These are phyloP conservation scores for Eimeria praecox DNA, from an alignment of 169 alveolate genomes.

Conservation along the genomic window DNA sequence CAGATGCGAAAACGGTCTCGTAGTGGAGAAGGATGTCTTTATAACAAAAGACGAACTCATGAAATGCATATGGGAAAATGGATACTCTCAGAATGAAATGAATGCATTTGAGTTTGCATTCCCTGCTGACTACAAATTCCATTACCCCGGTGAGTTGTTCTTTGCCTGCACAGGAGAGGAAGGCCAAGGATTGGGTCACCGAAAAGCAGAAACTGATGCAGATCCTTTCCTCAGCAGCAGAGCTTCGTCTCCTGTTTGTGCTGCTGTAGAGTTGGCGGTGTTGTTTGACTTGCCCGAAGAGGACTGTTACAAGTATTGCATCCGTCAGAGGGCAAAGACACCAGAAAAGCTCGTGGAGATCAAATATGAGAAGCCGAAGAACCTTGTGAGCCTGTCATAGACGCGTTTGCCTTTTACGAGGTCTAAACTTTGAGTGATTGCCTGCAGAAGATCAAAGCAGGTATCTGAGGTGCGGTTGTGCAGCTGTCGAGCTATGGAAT, in stretches of 20 bases:
- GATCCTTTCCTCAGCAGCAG: not conserved
- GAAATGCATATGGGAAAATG: constrained; percentile 92
- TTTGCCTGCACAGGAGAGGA: not conserved
- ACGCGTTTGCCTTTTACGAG: too few species aligned
- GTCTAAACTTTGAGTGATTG: not conserved
- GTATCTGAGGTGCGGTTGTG: not conserved
- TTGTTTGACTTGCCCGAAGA: constrained; percentile 90
- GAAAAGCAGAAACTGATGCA: not conserved
- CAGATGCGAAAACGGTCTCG: constrained; percentile 92
- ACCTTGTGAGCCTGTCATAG: constrained; percentile 80
- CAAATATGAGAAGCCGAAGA: constrained; percentile 87
- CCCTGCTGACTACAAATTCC: constrained; percentile 91
- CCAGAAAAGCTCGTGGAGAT: constrained; percentile 91
- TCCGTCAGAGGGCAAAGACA: constrained; percentile 89
- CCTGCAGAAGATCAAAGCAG: not conserved
- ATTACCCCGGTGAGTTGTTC: constrained; percentile 88
- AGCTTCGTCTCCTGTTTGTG: not conserved
- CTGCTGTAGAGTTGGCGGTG: constrained; percentile 88
- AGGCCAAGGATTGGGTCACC: not conserved
- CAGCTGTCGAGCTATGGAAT: constrained; percentile 91
- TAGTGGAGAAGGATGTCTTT: constrained; percentile 92
- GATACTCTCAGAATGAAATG: constrained; percentile 90
- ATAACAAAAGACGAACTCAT: constrained; percentile 90
- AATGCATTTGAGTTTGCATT: constrained; percentile 92
- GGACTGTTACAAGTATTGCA: constrained; percentile 91